Evolutionary conservation across 1,284 basidiomycete species (phyloP).

Genomic region (Mycena citricolor): DNA sequence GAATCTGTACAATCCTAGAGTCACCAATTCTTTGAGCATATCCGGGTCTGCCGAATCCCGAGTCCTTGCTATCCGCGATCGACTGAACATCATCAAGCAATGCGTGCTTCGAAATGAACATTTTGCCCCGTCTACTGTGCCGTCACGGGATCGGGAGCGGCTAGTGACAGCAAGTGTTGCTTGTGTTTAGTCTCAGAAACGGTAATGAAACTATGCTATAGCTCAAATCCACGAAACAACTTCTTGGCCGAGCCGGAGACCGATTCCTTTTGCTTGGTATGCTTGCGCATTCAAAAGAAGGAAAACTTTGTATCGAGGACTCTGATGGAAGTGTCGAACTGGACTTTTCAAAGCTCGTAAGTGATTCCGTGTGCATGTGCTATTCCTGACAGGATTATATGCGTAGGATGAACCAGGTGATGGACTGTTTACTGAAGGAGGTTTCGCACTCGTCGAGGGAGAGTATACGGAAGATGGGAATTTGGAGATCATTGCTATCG

Average conservation of each 20-base stretch:
- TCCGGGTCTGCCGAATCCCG: conserved; percentile 81
- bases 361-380: conserved; percentile 28
- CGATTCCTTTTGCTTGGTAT: conserved; percentile 94
- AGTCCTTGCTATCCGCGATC: conserved; percentile 74
- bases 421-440: conserved; percentile 96
- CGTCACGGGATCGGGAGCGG: conserved; percentile 79
- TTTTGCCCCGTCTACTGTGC: conserved; percentile 91
- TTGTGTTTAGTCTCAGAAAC: not conserved
- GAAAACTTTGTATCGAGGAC: conserved; percentile 90
- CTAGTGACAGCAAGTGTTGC: conserved; percentile 72
- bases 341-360: conserved; percentile 85
- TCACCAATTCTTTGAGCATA: conserved; percentile 55
- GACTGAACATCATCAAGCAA: conserved; percentile 86
- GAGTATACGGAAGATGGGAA: conserved; percentile 93
- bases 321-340: conserved; percentile 88
- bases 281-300: conserved; percentile 88
- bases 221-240: conserved; percentile 95
- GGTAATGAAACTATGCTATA: conserved; percentile 32
- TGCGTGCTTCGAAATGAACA: conserved; percentile 92
- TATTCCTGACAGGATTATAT: conserved; percentile 19
- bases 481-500: conserved; percentile 89
- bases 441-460: conserved; percentile 93
- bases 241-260: conserved; percentile 88
- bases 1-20: conserved; percentile 27
- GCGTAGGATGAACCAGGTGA: conserved; percentile 87